Evolutionary conservation across 192 early-diverging fungal species (phyloP).

Genomic region (Rhizophagus clarus): DNA sequence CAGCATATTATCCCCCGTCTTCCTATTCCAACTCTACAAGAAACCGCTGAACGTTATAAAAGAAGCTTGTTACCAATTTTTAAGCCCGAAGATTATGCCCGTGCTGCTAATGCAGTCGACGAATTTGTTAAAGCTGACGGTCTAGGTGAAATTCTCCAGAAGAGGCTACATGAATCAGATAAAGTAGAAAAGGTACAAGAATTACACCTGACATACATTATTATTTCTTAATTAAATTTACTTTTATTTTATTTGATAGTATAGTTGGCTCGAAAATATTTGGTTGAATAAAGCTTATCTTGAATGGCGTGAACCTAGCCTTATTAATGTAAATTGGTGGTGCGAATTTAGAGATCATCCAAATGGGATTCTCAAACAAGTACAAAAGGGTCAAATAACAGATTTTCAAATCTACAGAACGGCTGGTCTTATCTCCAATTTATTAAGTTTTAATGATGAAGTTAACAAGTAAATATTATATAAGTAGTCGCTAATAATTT

Average conservation of each 20-base stretch:
- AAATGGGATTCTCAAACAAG: slow-evolving; percentile 41
- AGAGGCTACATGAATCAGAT: slow-evolving; percentile 70
- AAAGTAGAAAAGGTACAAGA: slow-evolving; percentile 51
- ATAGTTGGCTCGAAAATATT: slow-evolving; percentile 89
- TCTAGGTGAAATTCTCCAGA: slow-evolving; percentile 75
- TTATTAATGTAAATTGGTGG: slow-evolving; percentile 94
- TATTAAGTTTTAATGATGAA: slow-evolving; percentile 75
- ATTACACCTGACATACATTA: neutral
- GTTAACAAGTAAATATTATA: slow-evolving; percentile 55
- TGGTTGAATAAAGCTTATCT: slow-evolving; percentile 84
- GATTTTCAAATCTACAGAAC: slow-evolving; percentile 78
- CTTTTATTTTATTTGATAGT: slow-evolving; percentile 36
- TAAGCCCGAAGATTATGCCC: slow-evolving; percentile 54
- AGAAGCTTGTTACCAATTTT: slow-evolving; percentile 70
- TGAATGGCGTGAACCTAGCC: slow-evolving; percentile 79
- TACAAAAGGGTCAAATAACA: slow-evolving; percentile 58
- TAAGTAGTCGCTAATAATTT: neutral
- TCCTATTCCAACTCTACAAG: slow-evolving; percentile 82
- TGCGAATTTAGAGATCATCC: slow-evolving; percentile 66
- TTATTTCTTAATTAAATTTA: neutral
- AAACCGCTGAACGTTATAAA: slow-evolving; percentile 80
- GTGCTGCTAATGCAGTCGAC: slow-evolving; percentile 65
- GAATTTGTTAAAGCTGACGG: slow-evolving; percentile 70
- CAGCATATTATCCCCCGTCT: slow-evolving; percentile 75
- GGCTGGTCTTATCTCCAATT: slow-evolving; percentile 67